Conservation (phyloP, 768 basidiomycete species). For the Gymnopilus junonius region DNA sequence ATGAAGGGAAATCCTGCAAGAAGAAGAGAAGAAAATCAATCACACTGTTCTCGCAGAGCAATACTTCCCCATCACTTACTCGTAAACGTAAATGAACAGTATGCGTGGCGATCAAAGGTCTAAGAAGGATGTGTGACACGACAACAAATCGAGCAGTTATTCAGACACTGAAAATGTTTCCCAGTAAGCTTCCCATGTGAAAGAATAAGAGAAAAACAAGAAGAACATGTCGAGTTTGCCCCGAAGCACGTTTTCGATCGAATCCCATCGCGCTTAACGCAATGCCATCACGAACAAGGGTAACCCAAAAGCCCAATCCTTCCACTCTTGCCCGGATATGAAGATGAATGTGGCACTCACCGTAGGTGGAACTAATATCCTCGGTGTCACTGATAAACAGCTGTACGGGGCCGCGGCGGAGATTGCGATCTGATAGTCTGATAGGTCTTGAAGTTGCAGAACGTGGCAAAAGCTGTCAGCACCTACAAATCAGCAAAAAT, state of each 20-base stretch:
- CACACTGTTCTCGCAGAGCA: not conserved
- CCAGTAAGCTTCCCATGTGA: not conserved
- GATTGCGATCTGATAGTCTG: not conserved
- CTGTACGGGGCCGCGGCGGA: not conserved
- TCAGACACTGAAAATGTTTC: not conserved
- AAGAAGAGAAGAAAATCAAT: conserved; percentile 6
- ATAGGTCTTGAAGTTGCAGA: not conserved
- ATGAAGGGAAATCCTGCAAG: conserved; percentile 31
- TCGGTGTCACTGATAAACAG: not conserved
- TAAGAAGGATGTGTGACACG: not conserved
- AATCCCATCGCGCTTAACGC: conserved; percentile 6
- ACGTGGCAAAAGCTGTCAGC: not conserved
- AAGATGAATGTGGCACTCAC: not conserved
- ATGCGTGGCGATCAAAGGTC: not conserved
- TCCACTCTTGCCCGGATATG: not conserved
- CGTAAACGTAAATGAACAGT: conserved; percentile 16
- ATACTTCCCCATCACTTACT: not conserved
- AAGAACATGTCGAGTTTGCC: conserved; percentile 2
- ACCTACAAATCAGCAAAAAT: not conserved
- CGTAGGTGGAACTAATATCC: not conserved
- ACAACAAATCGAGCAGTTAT: not conserved
- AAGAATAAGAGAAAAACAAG: not conserved
- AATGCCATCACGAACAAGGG: not conserved
- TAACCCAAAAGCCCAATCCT: not conserved
- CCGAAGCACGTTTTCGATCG: conserved; percentile 16